phyloP scores from a whole-genome alignment of 495 filamentous ascomycete species.

The Eremomyces bilateralis region DNA sequence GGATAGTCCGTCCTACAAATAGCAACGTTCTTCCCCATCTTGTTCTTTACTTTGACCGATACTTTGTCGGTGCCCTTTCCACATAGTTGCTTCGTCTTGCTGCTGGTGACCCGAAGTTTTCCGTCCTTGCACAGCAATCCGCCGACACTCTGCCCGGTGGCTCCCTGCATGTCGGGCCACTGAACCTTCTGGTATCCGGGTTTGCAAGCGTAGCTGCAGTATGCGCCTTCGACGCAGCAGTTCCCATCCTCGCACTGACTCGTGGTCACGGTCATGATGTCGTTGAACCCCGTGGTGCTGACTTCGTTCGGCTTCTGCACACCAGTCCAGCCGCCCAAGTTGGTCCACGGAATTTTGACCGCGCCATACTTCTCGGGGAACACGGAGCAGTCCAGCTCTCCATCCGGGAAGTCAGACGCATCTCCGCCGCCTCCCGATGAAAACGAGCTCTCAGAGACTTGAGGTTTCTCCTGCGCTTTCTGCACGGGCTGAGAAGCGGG shows the following conservation, averaged over 20 bases:
- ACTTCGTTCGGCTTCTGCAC: conserved; percentile 37
- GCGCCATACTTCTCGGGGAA: conserved; percentile 81
- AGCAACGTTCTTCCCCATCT: conserved; percentile 37
- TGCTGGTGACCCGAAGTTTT: conserved; percentile 59
- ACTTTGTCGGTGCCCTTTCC: conserved; percentile 42
- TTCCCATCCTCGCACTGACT: conserved; percentile 25
- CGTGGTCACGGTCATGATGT: conserved; percentile 31
- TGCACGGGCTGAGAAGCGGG: too few species aligned
- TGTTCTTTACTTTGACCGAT: conserved; percentile 47
- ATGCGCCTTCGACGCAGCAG: conserved; percentile 35
- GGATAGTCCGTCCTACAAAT: conserved; percentile 96
- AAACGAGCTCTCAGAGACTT: conserved; percentile 4
- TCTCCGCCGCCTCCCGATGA: conserved; percentile 3
- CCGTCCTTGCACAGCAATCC: conserved; percentile 66
- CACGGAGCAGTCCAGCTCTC: conserved; percentile 40
- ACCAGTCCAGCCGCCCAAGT: conserved; percentile 57
- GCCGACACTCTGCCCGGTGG: conserved; percentile 69
- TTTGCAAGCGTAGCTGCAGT: conserved; percentile 91
- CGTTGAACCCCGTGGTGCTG: conserved; percentile 24
- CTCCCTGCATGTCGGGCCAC: conserved; percentile 67
- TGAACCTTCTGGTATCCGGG: conserved; percentile 81
- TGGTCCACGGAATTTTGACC: conserved; percentile 42
- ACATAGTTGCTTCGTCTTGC: conserved; percentile 48
- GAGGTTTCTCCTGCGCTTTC: too few species aligned
- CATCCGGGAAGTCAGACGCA: conserved; percentile 48